Evolutionary conservation across 2,329 filamentous ascomycete species (phyloP).

Genomic region (Exophiala sideris): DNA sequence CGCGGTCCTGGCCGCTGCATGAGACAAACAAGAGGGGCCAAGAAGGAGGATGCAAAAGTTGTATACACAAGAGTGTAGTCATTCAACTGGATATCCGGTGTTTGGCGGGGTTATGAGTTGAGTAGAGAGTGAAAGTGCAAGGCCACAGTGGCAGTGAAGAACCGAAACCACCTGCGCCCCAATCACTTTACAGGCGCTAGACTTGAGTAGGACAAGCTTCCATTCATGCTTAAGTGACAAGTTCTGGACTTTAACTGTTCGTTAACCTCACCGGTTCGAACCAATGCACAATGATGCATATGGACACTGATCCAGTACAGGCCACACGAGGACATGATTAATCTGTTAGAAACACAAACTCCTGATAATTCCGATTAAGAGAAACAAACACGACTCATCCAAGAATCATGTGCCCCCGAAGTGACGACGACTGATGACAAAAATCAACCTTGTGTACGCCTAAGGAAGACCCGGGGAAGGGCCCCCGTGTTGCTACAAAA

Average conservation of each 20-base stretch:
- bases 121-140: not conserved
- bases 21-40: not conserved
- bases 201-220: not conserved
- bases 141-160: not conserved
- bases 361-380: no score
- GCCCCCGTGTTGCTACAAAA: not conserved
- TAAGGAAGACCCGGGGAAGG: no score
- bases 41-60: not conserved
- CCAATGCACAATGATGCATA: conserved; percentile 2
- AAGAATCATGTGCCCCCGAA: no score
- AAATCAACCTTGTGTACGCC: no score
- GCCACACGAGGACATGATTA: not conserved
- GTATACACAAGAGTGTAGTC: no score
- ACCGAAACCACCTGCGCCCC: not conserved
- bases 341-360: no score
- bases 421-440: no score
- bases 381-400: no score
- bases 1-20: not conserved
- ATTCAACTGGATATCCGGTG: not conserved
- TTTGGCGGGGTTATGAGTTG: not conserved
- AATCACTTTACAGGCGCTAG: not conserved
- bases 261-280: conserved; percentile 1
- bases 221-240: not conserved
- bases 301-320: not conserved
- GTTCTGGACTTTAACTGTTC: not conserved